Conservation (phyloP, 1,284 basidiomycete genomes). For the Ustilago shanxiensis region DNA sequence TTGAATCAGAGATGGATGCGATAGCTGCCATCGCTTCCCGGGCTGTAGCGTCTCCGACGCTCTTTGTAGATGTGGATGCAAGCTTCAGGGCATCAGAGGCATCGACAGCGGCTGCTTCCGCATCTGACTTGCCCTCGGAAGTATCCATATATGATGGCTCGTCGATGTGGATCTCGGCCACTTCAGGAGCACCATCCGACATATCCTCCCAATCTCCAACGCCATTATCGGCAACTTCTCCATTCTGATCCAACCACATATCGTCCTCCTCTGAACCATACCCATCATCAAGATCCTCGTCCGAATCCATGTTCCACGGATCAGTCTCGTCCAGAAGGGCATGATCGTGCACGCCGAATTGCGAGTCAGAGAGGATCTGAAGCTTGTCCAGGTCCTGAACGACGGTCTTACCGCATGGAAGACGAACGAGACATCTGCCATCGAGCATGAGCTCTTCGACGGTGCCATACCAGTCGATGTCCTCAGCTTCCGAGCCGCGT, state of each 20-base stretch:
- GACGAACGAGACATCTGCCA: constrained; percentile 68
- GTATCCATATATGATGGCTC: constrained; percentile 9
- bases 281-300: constrained; percentile 34
- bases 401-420: constrained; percentile 67
- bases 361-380: constrained; percentile 44
- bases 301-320: constrained; percentile 26
- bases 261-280: constrained; percentile 26
- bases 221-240: constrained; percentile 51
- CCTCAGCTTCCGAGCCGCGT: constrained; percentile 30
- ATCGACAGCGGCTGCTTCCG: constrained; percentile 12
- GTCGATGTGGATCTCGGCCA: constrained; percentile 40
- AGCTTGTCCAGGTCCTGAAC: constrained; percentile 54
- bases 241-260: constrained; percentile 57
- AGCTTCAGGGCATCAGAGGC: constrained; percentile 4
- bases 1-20: background rate
- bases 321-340: constrained; percentile 27
- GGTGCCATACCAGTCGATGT: constrained; percentile 72
- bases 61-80: background rate
- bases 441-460: constrained; percentile 71
- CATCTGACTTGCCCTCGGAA: too few relatives aligned
- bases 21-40: constrained; percentile 24
- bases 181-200: constrained; percentile 36
- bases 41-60: background rate
- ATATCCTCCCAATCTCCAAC: constrained; percentile 63
- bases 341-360: constrained; percentile 51